phyloP scores from a whole-genome alignment of 2,329 filamentous ascomycete species.

The Exophiala mesophila region DNA sequence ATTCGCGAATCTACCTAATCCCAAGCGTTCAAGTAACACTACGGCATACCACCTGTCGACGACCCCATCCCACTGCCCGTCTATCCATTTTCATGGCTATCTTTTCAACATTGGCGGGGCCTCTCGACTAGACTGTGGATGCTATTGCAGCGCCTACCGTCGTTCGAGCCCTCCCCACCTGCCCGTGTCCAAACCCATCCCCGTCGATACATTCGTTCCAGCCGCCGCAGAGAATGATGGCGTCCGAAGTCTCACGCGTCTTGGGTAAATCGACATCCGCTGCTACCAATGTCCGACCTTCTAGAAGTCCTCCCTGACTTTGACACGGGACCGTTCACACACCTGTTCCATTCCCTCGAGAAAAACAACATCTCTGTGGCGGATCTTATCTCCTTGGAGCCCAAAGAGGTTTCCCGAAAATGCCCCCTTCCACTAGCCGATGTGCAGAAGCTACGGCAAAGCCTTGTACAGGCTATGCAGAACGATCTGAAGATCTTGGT shows the following conservation, averaged over 20 bases:
- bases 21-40: no score
- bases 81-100: no score
- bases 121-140: no score
- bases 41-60: no score
- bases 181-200: no score
- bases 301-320: slow-evolving; percentile 77
- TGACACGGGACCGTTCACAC: slow-evolving; percentile 62
- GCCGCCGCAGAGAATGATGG: not conserved
- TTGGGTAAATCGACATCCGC: not conserved
- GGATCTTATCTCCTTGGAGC: slow-evolving; percentile 81
- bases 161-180: no score
- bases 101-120: no score
- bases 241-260: not conserved
- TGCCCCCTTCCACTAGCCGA: slow-evolving; percentile 77
- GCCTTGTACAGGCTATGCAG: slow-evolving; percentile 64
- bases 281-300: slow-evolving; percentile 70
- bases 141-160: no score
- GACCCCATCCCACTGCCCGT: no score
- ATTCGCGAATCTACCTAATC: no score
- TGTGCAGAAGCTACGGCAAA: slow-evolving; percentile 66
- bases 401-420: slow-evolving; percentile 76
- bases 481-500: slow-evolving; percentile 23
- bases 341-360: slow-evolving; percentile 76
- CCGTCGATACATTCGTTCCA: no score
- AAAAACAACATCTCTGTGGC: slow-evolving; percentile 69